Evolutionary conservation across 805 yeast genomes (phyloP).

Genomic region (Spencermartinsiella europaea): DNA sequence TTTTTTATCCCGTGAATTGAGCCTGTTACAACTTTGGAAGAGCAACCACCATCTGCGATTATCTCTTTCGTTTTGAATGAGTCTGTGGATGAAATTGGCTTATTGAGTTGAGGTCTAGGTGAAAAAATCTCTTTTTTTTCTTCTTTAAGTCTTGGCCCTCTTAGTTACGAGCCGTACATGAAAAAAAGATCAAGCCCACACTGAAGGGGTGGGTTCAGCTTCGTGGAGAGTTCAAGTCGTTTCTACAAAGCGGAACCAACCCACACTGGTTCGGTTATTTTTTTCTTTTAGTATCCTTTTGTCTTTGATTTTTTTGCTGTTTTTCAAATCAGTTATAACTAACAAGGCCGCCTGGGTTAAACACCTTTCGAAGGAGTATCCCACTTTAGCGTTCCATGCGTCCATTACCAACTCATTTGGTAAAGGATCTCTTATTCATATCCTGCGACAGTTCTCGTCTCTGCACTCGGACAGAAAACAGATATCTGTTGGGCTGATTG

Average conservation of each 20-base stretch:
- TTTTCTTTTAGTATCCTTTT: constrained; percentile 5
- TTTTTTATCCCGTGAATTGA: constrained; percentile 42
- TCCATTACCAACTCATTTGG: constrained; percentile 97
- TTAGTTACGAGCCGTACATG: constrained; percentile 88
- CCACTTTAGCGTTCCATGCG: constrained; percentile 97
- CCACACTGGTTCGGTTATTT: constrained; percentile 9
- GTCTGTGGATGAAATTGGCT: constrained; percentile 46
- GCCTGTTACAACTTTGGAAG: constrained; percentile 99
- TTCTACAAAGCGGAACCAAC: too few relatives aligned
- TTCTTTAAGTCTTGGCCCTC: constrained; percentile 41
- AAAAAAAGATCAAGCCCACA: too few relatives aligned
- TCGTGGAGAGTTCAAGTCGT: too few relatives aligned
- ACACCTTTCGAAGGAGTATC: constrained; percentile 82
- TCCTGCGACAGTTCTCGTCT: constrained; percentile 86
- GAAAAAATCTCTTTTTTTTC: constrained; percentile 2
- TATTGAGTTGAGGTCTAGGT: constrained; percentile 60
- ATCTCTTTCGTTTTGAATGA: constrained; percentile 44
- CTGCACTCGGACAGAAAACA: constrained; percentile 91
- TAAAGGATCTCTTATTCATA: constrained; percentile 91
- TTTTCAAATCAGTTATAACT: constrained; percentile 15
- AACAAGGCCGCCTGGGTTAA: constrained; percentile 78
- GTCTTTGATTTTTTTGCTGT: constrained; percentile 11
- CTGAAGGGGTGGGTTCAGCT: too few relatives aligned
- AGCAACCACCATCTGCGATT: constrained; percentile 52
- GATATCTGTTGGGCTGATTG: constrained; percentile 94